These are phyloP conservation scores for Leishmania turanica DNA, from an alignment of 208 protist species.

Conservation along the genomic window DNA sequence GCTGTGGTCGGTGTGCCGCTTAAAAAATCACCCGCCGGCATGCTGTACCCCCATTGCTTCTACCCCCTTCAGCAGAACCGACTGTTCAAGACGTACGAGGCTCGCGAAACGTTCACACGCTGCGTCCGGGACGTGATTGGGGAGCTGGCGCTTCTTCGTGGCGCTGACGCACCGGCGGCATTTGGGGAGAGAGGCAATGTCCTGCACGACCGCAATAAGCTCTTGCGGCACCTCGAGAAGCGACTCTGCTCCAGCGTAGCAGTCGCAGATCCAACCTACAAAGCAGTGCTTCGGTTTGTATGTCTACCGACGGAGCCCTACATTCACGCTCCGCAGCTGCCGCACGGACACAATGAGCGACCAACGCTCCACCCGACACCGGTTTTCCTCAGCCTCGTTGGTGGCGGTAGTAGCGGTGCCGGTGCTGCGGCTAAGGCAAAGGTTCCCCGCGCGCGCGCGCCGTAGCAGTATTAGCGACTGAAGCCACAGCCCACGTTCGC, in stretches of 20 bases:
- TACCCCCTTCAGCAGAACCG: constrained; percentile 17
- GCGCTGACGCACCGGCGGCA: background rate
- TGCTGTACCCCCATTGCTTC: constrained; percentile 20
- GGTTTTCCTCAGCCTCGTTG: background rate
- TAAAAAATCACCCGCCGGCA: background rate
- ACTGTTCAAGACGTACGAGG: constrained; percentile 28
- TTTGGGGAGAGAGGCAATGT: background rate
- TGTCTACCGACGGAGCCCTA: constrained; percentile 1
- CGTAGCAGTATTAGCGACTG: background rate
- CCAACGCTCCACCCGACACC: background rate
- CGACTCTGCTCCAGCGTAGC: background rate
- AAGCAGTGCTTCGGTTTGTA: constrained; percentile 3
- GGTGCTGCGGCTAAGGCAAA: background rate
- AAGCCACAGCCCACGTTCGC: background rate
- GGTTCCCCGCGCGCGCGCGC: background rate
- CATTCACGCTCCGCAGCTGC: background rate
- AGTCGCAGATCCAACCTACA: background rate
- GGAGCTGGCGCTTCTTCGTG: constrained; percentile 7
- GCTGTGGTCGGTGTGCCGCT: constrained; percentile 6
- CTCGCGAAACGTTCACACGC: constrained; percentile 16
- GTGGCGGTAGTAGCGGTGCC: no score
- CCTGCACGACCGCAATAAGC: background rate
- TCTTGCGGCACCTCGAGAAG: constrained; percentile 6
- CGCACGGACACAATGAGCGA: background rate
- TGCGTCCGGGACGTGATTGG: constrained; percentile 9